phyloP scores from a whole-genome alignment of 164 flowering plant species.

The Nymphaea thermarum region DNA sequence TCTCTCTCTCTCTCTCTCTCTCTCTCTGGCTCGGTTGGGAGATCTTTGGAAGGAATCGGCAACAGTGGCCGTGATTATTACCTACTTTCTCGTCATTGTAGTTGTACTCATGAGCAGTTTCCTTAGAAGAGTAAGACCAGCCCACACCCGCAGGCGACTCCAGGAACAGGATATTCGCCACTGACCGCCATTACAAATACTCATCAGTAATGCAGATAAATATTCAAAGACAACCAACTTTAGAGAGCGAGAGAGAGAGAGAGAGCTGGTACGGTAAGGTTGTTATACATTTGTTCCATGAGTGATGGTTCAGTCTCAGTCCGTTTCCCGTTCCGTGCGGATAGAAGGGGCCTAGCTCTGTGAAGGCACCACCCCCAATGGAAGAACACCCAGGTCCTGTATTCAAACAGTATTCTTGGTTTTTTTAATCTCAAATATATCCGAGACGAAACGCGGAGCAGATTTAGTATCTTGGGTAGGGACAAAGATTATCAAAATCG shows the following conservation, averaged over 20 bases:
- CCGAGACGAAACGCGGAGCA: no score
- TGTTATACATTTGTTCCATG: conserved; percentile 1
- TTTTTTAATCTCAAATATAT: not conserved
- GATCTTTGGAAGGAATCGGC: not conserved
- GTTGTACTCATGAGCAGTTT: no score
- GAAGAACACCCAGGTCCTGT: conserved; percentile 6
- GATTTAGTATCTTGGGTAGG: no score
- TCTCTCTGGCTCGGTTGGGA: not conserved
- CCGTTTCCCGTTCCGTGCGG: not conserved
- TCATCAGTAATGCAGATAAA: no score
- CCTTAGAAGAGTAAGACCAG: not conserved
- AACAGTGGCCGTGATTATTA: not conserved
- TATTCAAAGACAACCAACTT: not conserved
- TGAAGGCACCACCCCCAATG: conserved; percentile 3
- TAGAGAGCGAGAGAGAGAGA: not conserved
- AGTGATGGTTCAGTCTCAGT: not conserved
- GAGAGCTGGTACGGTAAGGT: not conserved
- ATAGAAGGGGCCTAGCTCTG: conserved; percentile 4
- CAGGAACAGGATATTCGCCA: not conserved
- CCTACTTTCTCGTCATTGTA: not conserved
- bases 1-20: not conserved
- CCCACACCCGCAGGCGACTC: not conserved
- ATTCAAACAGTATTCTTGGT: not conserved
- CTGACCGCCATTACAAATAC: not conserved
- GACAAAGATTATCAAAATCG: not conserved